Conservation (phyloP, 164 flowering plant genomes). For the Annona cherimola region DNA sequence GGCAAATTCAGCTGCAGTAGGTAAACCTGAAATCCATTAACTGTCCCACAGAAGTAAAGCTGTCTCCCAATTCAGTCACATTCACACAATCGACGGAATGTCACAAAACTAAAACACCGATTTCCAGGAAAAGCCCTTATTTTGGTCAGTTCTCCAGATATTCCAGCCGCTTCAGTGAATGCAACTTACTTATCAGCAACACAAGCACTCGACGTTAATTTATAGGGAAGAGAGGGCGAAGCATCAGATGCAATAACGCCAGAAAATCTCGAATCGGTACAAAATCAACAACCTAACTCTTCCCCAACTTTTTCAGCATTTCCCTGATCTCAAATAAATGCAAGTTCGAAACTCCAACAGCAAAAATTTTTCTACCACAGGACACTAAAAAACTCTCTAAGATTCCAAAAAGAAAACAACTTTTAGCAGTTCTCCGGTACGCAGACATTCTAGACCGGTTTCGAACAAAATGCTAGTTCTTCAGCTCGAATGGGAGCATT, state of each 20-base stretch:
- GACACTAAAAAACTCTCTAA: constrained; percentile 1
- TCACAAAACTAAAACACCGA: not conserved
- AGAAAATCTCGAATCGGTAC: not conserved
- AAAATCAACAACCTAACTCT: not conserved
- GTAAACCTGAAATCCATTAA: too few species aligned
- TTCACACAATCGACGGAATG: not conserved
- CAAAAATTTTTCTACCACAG: not conserved
- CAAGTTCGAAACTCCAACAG: not conserved
- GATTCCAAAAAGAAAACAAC: not conserved
- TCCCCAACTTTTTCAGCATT: not conserved
- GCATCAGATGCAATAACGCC: not conserved
- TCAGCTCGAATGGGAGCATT: not conserved
- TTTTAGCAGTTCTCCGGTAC: not conserved
- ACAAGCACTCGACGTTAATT: not conserved
- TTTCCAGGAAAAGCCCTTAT: not conserved
- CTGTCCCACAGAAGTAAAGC: too few species aligned
- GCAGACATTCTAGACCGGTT: not conserved
- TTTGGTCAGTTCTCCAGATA: not conserved
- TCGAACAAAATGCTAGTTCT: constrained; percentile 1
- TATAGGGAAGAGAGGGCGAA: not conserved
- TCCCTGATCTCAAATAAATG: constrained; percentile 3
- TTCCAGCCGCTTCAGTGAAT: not conserved
- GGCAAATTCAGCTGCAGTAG: too few species aligned
- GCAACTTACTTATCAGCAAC: not conserved
- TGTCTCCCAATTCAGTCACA: too few species aligned